Percentiles rank a stretch among this genome's conserved stretches.
Evolutionary conservation across 2,329 filamentous ascomycete species (phyloP).

Genomic region (Claviceps humidiphila): DNA sequence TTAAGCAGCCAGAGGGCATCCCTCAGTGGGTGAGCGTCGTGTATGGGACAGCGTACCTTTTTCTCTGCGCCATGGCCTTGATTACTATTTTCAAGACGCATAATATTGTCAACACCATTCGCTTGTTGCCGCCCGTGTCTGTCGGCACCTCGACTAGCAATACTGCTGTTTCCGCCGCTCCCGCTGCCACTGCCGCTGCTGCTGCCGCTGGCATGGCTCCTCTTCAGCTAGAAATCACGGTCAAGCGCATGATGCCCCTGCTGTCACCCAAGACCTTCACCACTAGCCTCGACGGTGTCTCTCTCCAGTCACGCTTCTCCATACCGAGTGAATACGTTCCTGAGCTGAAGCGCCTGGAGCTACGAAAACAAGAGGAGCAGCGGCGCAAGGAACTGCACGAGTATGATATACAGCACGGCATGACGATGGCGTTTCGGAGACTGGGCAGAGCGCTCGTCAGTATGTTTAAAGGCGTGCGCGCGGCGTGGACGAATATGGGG

Average conservation of each 20-base stretch:
- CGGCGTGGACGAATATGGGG: constrained; percentile 43
- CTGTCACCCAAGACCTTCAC: constrained; percentile 29
- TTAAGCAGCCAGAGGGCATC: constrained; percentile 33
- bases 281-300: constrained; percentile 20
- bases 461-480: constrained; percentile 31
- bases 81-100: constrained; percentile 45
- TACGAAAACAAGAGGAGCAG: constrained; percentile 23
- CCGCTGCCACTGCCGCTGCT: constrained; percentile 1
- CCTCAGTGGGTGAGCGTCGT: constrained; percentile 42
- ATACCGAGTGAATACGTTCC: constrained; percentile 25
- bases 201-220: constrained; percentile 7
- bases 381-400: constrained; percentile 27
- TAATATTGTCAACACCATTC: constrained; percentile 44
- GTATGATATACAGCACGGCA: constrained; percentile 40
- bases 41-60: constrained; percentile 43
- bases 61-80: constrained; percentile 47
- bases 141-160: constrained; percentile 10
- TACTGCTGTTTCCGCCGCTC: background rate
- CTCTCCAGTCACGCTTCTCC: constrained; percentile 25
- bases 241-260: constrained; percentile 36
- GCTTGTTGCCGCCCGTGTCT: constrained; percentile 35
- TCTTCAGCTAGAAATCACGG: constrained; percentile 39
- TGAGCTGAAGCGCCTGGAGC: constrained; percentile 18
- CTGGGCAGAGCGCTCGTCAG: constrained; percentile 26
- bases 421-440: constrained; percentile 45